Conservation (phyloP, 495 filamentous ascomycete genomes). For the Penicillium manginii region DNA sequence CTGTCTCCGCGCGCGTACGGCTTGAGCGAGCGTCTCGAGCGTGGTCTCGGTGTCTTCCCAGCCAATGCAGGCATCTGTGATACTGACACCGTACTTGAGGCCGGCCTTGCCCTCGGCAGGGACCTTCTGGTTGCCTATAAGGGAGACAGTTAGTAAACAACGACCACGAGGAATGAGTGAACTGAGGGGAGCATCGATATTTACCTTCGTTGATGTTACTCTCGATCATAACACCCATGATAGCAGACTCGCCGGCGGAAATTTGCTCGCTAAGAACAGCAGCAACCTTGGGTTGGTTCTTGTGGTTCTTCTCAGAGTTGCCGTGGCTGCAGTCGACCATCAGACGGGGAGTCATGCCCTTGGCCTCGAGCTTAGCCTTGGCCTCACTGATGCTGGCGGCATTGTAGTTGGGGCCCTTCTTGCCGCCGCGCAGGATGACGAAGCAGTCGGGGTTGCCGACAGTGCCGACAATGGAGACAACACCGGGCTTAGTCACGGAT, state of each 20-base stretch:
- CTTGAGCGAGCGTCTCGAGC: slow-evolving; percentile 77
- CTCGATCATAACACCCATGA: slow-evolving; percentile 99
- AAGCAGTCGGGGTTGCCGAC: slow-evolving; percentile 98
- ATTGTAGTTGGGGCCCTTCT: slow-evolving; percentile 93
- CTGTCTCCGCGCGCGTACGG: slow-evolving; percentile 62
- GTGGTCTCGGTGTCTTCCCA: slow-evolving; percentile 91
- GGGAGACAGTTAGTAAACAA: slow-evolving; percentile 9
- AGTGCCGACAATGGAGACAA: slow-evolving; percentile 94
- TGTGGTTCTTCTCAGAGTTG: slow-evolving; percentile 95
- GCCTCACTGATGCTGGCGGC: slow-evolving; percentile 76
- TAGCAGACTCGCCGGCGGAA: slow-evolving; percentile 75
- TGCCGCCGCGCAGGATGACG: slow-evolving; percentile 94
- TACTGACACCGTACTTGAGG: slow-evolving; percentile 93
- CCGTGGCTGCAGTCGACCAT: slow-evolving; percentile 99
- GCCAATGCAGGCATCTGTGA: slow-evolving; percentile 96
- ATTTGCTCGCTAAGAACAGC: slow-evolving; percentile 82
- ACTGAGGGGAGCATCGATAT: slow-evolving; percentile 11
- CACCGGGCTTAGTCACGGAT: slow-evolving; percentile 95
- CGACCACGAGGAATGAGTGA: too few relatives aligned
- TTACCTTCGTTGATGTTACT: slow-evolving; percentile 92
- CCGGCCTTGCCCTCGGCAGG: slow-evolving; percentile 84
- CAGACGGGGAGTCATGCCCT: slow-evolving; percentile 70
- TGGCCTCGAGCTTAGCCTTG: slow-evolving; percentile 67
- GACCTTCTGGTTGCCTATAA: slow-evolving; percentile 84
- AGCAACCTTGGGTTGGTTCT: slow-evolving; percentile 96